Conservation (phyloP, 2,329 filamentous ascomycete genomes). For the Ophidiomyces ophidiicola region DNA sequence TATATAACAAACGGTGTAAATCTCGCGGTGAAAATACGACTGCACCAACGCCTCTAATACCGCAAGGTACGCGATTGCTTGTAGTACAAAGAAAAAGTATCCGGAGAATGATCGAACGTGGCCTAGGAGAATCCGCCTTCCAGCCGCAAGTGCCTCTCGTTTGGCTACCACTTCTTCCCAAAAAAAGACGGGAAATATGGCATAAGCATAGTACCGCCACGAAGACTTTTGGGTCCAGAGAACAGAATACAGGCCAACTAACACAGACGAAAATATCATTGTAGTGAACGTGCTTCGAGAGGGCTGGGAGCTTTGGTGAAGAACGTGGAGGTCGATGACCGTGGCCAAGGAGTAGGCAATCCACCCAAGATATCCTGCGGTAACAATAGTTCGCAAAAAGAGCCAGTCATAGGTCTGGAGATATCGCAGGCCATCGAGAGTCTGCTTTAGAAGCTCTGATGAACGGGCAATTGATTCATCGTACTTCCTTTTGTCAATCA, state of each 20-base stretch:
- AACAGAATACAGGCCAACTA: slow-evolving; percentile 65
- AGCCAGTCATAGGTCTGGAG: slow-evolving; percentile 98
- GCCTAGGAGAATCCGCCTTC: slow-evolving; percentile 55
- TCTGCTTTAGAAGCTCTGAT: slow-evolving; percentile 61
- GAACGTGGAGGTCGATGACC: slow-evolving; percentile 75
- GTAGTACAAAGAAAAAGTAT: slow-evolving; percentile 48
- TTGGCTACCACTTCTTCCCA: slow-evolving; percentile 91
- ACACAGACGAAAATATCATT: slow-evolving; percentile 59
- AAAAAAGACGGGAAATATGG: slow-evolving; percentile 82
- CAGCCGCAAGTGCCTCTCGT: slow-evolving; percentile 55
- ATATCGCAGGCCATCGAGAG: slow-evolving; percentile 75
- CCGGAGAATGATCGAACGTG: slow-evolving; percentile 52
- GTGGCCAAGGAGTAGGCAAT: slow-evolving; percentile 84
- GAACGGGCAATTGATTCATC: slow-evolving; percentile 71
- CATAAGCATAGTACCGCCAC: slow-evolving; percentile 76
- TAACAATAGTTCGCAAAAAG: slow-evolving; percentile 79
- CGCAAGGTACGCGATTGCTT: slow-evolving; percentile 55
- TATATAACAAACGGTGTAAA: slow-evolving; percentile 70
- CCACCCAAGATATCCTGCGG: slow-evolving; percentile 86
- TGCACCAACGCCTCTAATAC: slow-evolving; percentile 71
- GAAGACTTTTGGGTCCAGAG: slow-evolving; percentile 72
- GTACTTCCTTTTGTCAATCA: slow-evolving; percentile 55
- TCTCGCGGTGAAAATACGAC: slow-evolving; percentile 81
- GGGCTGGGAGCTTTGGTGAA: slow-evolving; percentile 56
- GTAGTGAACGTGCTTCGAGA: slow-evolving; percentile 49